Evolutionary conservation across 805 yeast genomes (phyloP).

Genomic region (Zygosaccharomyces lentus): DNA sequence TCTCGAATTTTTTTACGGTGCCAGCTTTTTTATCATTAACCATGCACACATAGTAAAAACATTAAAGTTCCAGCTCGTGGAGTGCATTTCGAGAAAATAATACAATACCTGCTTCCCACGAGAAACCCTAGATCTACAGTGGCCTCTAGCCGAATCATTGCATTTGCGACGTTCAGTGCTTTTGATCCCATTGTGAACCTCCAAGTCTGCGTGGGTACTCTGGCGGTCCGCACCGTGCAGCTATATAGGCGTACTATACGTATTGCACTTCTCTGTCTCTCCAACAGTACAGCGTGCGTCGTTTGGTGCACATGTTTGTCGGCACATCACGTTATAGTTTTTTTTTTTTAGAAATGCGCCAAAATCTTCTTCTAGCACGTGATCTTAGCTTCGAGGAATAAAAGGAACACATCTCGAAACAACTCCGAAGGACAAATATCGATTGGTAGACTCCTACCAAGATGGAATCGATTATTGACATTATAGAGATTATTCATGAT

Average conservation of each 20-base stretch:
- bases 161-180: too few species aligned
- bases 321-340: neutral
- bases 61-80: too few species aligned
- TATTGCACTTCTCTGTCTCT: neutral
- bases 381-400: neutral
- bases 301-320: neutral
- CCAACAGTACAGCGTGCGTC: neutral
- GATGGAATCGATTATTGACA: slow-evolving; percentile 4
- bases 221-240: neutral
- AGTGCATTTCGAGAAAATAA: too few species aligned
- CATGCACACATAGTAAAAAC: too few species aligned
- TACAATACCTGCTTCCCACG: too few species aligned
- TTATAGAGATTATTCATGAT: slow-evolving; percentile 5
- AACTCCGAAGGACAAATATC: neutral
- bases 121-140: too few species aligned
- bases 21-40: neutral
- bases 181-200: too few species aligned
- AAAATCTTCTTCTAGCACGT: slow-evolving; percentile 2
- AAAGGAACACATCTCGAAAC: neutral
- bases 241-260: neutral
- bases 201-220: too few species aligned
- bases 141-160: too few species aligned
- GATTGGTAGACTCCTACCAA: neutral
- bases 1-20: neutral
- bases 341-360: neutral